Base-by-base conservation (phyloP, 2,329 filamentous ascomycete genomes). In the Zymoseptoria tritici region DNA sequence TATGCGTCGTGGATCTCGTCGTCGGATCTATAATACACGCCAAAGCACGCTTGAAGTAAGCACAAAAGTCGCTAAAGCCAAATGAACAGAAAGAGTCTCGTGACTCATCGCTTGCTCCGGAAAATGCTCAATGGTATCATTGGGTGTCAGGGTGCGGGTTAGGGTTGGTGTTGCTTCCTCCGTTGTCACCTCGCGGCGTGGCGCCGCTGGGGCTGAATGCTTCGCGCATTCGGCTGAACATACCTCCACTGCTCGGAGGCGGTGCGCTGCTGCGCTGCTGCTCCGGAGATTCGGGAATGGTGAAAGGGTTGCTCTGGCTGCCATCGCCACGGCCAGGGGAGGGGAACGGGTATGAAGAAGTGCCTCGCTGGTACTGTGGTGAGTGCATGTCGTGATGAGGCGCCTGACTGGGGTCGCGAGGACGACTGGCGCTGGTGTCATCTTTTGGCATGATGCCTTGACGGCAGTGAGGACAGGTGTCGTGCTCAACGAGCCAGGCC, bases 391-490 rank as follows among this genome's bases (percentile, higher is more conserved):
- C 67, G 57, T 73, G 62, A 52, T 68, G 58, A 4, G 71, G 70
- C 20, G 67, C 67, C 57, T 73, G 66, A 22, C 59, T 61, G 6
- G 70, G 64, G 29, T 66, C 59, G 21, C 70, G 65, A 4, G 68
- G 57, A 16, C 66, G 62, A 31, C 64, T 62, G 7, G 61, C 52
- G 31, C 62, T 57, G 7, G 59, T 58, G 13, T 60, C 66, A 20
- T 71, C 69, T 54, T 70, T 69, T 1, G 72, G 68, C 16, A 82
- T 77, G 62, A 81, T 80, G 11, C 79, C 75, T 63, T 78, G 82
- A 49, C 89, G 83, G 70, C 89, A 93, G 57, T 91, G 87, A 1
- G 93, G 93, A 68, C 93, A 97, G 0, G 92, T 96, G 68, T 97
- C 91, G 74, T 97, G 92, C 74, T 96, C 89, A 68, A 83, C 84